Conservation (phyloP, 306 rosid species). For the Trifolium pratense region DNA sequence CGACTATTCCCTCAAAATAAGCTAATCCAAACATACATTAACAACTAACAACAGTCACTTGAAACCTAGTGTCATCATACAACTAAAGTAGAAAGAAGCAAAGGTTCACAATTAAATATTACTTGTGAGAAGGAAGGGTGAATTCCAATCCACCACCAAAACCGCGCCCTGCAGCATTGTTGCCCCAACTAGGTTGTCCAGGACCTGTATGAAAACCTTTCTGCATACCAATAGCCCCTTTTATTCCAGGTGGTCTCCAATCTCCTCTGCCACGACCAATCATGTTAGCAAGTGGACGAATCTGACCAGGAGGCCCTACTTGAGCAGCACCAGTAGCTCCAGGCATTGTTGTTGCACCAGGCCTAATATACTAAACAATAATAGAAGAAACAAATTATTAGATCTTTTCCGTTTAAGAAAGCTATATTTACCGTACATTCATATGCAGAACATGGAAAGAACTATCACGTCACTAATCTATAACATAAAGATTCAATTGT, state of each 20-base stretch:
- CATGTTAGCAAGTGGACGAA: conserved; percentile 79
- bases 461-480: conserved; percentile 7
- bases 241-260: conserved; percentile 89
- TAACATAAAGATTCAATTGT: conserved; percentile 16
- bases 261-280: conserved; percentile 98
- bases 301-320: conserved; percentile 82
- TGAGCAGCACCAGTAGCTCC: conserved; percentile 70
- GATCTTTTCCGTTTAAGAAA: conserved; percentile 22
- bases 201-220: conserved; percentile 84
- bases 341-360: conserved; percentile 84
- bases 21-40: not conserved
- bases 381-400: conserved; percentile 31
- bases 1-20: not conserved
- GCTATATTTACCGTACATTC: conserved; percentile 12
- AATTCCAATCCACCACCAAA: conserved; percentile 93
- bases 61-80: conserved; percentile 22
- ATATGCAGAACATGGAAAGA: conserved; percentile 34
- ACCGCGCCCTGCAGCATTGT: conserved; percentile 77
- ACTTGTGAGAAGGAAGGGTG: conserved; percentile 99
- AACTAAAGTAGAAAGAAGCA: conserved; percentile 6
- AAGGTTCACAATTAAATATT: conserved; percentile 51
- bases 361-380: conserved; percentile 86
- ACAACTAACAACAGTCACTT: conserved; percentile 35
- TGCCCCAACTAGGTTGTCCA: conserved; percentile 82
- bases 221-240: conserved; percentile 63